Evolutionary conservation across 306 rosid species (phyloP).

Genomic region (Rosa persica): DNA sequence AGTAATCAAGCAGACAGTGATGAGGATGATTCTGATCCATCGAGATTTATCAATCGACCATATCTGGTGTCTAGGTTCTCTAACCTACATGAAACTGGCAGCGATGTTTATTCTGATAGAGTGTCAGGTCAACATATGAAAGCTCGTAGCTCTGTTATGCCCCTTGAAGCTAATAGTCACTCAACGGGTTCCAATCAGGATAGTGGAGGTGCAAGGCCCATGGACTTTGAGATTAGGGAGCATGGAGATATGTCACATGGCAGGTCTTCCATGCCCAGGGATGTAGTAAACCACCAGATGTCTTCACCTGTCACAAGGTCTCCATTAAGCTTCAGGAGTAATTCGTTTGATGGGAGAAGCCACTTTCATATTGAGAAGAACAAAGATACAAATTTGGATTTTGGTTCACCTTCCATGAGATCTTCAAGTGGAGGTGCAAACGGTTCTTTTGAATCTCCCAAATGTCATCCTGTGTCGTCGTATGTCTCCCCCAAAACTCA

Average conservation of each 20-base stretch:
- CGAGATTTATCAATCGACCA: slow-evolving; percentile 37
- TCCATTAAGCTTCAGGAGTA: slow-evolving; percentile 50
- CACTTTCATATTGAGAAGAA: slow-evolving; percentile 54
- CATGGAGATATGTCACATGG: slow-evolving; percentile 52
- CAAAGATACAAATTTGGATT: slow-evolving; percentile 49
- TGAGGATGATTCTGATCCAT: slow-evolving; percentile 58
- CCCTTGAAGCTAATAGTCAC: slow-evolving; percentile 40
- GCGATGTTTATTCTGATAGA: slow-evolving; percentile 41
- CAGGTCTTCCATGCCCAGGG: slow-evolving; percentile 60
- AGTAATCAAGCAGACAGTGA: slow-evolving; percentile 57
- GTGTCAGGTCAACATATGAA: slow-evolving; percentile 41
- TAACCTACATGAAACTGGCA: slow-evolving; percentile 51
- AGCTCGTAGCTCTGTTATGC: slow-evolving; percentile 35
- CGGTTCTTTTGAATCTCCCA: slow-evolving; percentile 61
- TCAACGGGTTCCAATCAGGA: slow-evolving; percentile 50
- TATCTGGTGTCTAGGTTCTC: slow-evolving; percentile 41
- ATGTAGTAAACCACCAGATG: slow-evolving; percentile 51
- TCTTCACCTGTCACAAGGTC: slow-evolving; percentile 62
- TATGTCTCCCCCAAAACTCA: slow-evolving; percentile 47
- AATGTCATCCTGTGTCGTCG: slow-evolving; percentile 48
- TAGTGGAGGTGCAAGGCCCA: slow-evolving; percentile 54
- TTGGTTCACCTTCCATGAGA: slow-evolving; percentile 55
- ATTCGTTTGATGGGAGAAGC: slow-evolving; percentile 66
- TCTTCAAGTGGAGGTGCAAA: slow-evolving; percentile 58
- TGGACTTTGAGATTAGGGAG: slow-evolving; percentile 45